phyloP scores from a whole-genome alignment of 1,139 yeast species.

The Yamadazyma siamensis region DNA sequence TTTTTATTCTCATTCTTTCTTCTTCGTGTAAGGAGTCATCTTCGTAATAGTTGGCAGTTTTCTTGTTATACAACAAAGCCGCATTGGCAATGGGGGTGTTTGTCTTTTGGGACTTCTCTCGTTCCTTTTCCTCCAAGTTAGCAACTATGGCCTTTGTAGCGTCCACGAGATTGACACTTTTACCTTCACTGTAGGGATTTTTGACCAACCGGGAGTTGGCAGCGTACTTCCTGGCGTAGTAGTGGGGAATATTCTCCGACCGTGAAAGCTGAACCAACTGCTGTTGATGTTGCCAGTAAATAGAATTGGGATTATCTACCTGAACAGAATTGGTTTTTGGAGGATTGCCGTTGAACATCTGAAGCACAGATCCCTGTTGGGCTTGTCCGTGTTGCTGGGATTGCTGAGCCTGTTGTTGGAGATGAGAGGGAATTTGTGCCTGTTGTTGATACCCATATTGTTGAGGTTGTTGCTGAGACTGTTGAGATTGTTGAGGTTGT shows the following conservation, averaged over 20 bases:
- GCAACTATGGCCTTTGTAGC: slow-evolving; percentile 51
- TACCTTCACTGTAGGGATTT: slow-evolving; percentile 42
- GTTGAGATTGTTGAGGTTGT: slow-evolving; percentile 14
- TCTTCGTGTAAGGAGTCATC: slow-evolving; percentile 80
- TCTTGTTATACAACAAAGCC: slow-evolving; percentile 61
- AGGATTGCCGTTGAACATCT: slow-evolving; percentile 21
- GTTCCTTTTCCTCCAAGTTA: slow-evolving; percentile 40
- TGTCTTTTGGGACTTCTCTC: slow-evolving; percentile 19
- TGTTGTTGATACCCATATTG: slow-evolving; percentile 15
- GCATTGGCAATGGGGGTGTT: slow-evolving; percentile 31
- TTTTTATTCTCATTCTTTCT: slow-evolving; percentile 66
- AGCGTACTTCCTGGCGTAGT: slow-evolving; percentile 91
- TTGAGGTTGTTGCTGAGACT: slow-evolving; percentile 15
- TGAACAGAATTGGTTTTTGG: slow-evolving; percentile 31
- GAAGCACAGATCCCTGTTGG: no score
- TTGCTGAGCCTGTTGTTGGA: slow-evolving; percentile 22
- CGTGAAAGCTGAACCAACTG: slow-evolving; percentile 79
- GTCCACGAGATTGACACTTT: slow-evolving; percentile 49
- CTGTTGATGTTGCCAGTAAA: slow-evolving; percentile 85
- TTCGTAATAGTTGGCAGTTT: slow-evolving; percentile 51
- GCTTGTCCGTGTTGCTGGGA: no score
- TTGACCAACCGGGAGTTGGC: slow-evolving; percentile 63
- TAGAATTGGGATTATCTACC: slow-evolving; percentile 49
- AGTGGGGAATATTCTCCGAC: slow-evolving; percentile 72
- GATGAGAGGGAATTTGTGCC: slow-evolving; percentile 17